Conservation (phyloP, 768 basidiomycete genomes). For the Hydnum rufescens region DNA sequence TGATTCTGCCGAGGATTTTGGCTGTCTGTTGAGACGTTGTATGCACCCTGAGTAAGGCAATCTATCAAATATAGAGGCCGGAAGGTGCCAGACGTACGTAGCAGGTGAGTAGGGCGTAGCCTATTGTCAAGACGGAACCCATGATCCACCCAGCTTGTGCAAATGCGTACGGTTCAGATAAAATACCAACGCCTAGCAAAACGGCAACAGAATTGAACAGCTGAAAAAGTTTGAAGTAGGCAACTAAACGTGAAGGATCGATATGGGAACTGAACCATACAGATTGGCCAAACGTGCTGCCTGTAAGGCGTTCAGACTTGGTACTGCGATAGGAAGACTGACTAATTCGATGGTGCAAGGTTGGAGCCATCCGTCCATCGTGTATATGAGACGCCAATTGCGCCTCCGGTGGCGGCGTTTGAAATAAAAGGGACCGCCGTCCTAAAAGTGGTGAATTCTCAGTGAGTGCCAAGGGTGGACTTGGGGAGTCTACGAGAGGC, state of each 20-base stretch:
- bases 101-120: conserved; percentile 64
- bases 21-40: conserved; percentile 30
- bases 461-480: too few relatives aligned
- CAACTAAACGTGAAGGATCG: neutral
- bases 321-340: too few relatives aligned
- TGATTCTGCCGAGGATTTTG: conserved; percentile 64
- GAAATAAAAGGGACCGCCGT: neutral
- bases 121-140: conserved; percentile 52
- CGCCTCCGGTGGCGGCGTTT: neutral
- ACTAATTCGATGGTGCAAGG: too few relatives aligned
- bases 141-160: conserved; percentile 77
- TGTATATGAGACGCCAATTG: neutral
- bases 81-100: conserved; percentile 41
- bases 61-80: neutral
- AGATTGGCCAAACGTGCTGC: neutral
- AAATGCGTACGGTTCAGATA: conserved; percentile 80
- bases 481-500: too few relatives aligned
- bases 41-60: neutral
- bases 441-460: neutral
- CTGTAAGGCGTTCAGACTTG: too few relatives aligned
- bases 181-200: conserved; percentile 70
- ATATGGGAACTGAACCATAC: neutral
- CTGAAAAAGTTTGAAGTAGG: conserved; percentile 21
- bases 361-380: neutral
- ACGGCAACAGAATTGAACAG: conserved; percentile 82